phyloP scores from a whole-genome alignment of 805 yeast species.

The Yamadazyma nakazawae region DNA sequence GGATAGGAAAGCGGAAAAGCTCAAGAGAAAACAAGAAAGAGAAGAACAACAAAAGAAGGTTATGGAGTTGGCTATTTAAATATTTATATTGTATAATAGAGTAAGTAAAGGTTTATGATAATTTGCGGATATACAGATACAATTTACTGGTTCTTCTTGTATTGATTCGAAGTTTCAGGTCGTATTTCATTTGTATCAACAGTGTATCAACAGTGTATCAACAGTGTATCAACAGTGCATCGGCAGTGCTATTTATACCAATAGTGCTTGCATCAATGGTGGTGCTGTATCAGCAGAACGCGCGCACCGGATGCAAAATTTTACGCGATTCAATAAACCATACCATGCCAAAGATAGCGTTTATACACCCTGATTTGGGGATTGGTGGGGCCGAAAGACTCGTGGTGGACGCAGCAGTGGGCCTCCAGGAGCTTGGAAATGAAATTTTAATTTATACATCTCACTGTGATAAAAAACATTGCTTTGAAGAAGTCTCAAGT shows the following conservation, averaged over 20 bases:
- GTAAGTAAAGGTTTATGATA: neutral
- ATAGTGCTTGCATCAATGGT: no score
- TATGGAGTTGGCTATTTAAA: constrained; percentile 3
- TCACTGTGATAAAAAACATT: constrained; percentile 81
- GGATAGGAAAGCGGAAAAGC: constrained; percentile 60
- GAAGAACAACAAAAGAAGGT: constrained; percentile 20
- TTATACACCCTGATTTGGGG: constrained; percentile 93
- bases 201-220: no score
- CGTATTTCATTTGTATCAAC: no score
- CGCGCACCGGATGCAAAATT: neutral
- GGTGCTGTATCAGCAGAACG: no score
- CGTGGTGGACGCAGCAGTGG: constrained; percentile 94
- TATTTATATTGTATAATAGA: constrained; percentile 2
- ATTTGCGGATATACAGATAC: neutral
- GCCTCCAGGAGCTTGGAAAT: constrained; percentile 66
- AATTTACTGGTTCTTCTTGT: no score
- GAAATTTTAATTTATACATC: constrained; percentile 75
- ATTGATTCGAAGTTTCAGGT: no score
- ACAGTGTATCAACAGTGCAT: no score
- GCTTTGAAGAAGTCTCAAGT: constrained; percentile 82
- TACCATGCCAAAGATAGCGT: constrained; percentile 55
- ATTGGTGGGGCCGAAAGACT: constrained; percentile 97
- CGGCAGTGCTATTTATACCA: no score
- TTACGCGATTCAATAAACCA: neutral
- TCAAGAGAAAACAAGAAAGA: constrained; percentile 43